Evolutionary conservation across 2,329 filamentous ascomycete species (phyloP), one percentile per base, ranked within the genome.

Genomic region (Fusarium verticillioides): DNA sequence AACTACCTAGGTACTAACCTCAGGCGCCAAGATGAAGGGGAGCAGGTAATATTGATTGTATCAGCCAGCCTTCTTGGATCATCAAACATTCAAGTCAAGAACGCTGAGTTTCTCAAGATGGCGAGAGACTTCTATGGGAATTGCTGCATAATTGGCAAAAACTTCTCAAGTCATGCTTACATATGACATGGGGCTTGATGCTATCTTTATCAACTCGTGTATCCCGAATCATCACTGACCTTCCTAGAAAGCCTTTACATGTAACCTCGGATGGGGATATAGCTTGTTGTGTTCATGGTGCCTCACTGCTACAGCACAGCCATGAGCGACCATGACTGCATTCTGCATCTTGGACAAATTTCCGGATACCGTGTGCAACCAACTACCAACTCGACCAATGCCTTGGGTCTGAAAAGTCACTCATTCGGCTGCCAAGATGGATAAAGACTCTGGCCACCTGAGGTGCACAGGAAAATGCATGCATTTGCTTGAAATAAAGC

Each of bases 131-230:
- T 47, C 21, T 58, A 26, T 50, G 64, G n/a, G 49, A 16, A 16
- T 34, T 32, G 18, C 18, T 23, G 23, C 54, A 47, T 26, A 34
- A 19, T 28, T 26, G 12, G n/a, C 23, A 40, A 36, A 13, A 46
- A 39, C 18, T 19, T 18, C 54, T 40, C 34, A 39, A 50, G 40
- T 23, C 36, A 53, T 34, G 26, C 60, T 66, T 34, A 23, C 28
- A 63, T 52, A 44, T 32, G n/a, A 36, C n/a, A 30, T 47, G 42
- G 42, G 32, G 49, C 21, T 49, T 60, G 57, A 66, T 62, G 36
- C 68, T 70, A 74, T 74, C 60, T 72, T 72, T 66, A 60, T 72
- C 59, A 40, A 47, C 19, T 63, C 13, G 39, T 66, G 57, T 58
- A 46, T 61, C 50, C 59, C 37, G 53, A 57, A 60, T 47, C 52